Base-by-base conservation (phyloP, 1,139 yeast species). In the Pichia sp. region DNA sequence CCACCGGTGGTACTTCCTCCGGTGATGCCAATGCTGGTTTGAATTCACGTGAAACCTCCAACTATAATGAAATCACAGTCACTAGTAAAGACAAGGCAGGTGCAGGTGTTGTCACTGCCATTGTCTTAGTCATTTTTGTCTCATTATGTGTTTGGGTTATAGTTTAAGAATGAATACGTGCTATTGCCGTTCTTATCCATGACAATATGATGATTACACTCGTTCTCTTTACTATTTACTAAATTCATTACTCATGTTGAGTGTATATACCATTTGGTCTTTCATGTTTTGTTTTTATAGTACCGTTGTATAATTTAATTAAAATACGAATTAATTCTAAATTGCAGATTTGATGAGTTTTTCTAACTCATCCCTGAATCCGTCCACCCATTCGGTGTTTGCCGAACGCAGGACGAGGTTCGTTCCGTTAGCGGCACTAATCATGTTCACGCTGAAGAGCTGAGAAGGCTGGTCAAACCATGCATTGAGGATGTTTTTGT, bases 71-170 rank as follows among this genome's bases (percentile, higher is more conserved):
- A 31, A 58, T 88, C 54, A 60, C 63, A 4, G 75, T 88, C 35
- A 72, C 72, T n/a, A 56, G 70, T 1, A 84, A 83, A 52, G 96
- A 90, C 61, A 79, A 70, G 59, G 96, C 90, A 1, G 97, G 96
- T 51, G 97, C 97, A 0, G 94, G 94, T 47, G 75, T 89, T 42
- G 75, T 89, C 49, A 90, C 97, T 2, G 90, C 90, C 3, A 65
- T 89, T 28, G 77, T 88, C 37, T 80, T 89, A 47, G 75, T 79
- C 6, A 71, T 83, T 3, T 67, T 89, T 49, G 67, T 85, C 33
- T 89, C 81, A 5, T 69, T 85, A 39, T 79, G 83, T 35, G 75
- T 80, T 34, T 91, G 97, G 97, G 73, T 89, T 65, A 67, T 87
- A 38, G 55, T 80, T 45, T 80, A 37, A 40, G 27, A 24, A 24